These are phyloP conservation scores for Gracilaria gracilis DNA, from an alignment of 23 red algal species.

Conservation along the genomic window DNA sequence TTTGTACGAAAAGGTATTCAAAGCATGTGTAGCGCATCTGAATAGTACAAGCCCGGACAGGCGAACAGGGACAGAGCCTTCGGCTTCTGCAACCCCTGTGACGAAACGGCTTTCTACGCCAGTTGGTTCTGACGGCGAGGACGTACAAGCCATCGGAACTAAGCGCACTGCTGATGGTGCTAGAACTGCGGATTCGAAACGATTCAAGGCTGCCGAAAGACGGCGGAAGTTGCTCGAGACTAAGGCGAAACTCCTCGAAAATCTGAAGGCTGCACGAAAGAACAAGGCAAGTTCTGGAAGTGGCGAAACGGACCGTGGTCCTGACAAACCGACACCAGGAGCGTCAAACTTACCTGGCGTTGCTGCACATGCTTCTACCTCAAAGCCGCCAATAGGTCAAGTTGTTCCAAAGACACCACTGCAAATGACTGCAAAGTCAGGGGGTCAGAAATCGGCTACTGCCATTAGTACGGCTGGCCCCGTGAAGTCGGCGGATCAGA, in stretches of 20 bases:
- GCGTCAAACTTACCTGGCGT: neutral
- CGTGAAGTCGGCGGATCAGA: neutral
- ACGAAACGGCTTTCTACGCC: neutral
- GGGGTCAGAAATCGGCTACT: neutral
- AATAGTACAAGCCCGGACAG: neutral
- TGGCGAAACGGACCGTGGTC: neutral
- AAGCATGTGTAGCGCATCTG: constrained; percentile 19
- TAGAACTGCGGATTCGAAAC: neutral
- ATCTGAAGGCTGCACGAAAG: constrained; percentile 13
- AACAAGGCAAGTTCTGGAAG: neutral
- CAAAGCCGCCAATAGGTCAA: neutral
- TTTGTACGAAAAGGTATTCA: constrained; percentile 27
- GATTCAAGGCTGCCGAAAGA: constrained; percentile 10
- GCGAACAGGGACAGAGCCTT: neutral
- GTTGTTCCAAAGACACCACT: neutral
- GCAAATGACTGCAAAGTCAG: neutral
- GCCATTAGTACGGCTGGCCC: neutral
- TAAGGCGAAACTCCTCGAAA: constrained; percentile 28
- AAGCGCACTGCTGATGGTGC: neutral
- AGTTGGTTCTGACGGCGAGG: neutral
- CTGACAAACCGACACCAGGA: neutral
- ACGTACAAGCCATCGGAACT: neutral
- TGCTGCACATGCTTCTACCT: neutral
- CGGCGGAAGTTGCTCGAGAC: constrained; percentile 4
- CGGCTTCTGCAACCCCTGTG: neutral